A percentile compares a stretch with the other conserved stretches of the same genome.
These are phyloP conservation scores for Fusarium tjaetaba DNA, from an alignment of 2,329 filamentous ascomycete species.

Conservation along the genomic window DNA sequence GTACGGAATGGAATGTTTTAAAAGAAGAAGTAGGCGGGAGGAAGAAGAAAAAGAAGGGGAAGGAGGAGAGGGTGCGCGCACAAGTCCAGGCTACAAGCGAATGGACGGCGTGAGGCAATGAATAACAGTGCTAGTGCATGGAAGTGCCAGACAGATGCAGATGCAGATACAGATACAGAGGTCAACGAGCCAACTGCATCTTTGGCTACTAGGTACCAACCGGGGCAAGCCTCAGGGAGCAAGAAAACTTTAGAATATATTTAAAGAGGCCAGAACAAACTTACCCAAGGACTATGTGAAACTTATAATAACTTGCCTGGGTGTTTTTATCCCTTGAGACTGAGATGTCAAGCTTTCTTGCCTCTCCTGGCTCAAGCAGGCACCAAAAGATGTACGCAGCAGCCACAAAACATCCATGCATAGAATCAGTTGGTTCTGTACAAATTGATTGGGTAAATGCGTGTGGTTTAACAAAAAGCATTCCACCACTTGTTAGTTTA, in stretches of 20 bases:
- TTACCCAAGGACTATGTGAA: background rate
- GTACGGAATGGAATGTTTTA: background rate
- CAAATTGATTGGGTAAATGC: constrained; percentile 1
- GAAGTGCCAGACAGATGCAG: background rate
- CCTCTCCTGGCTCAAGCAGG: background rate
- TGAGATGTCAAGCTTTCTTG: background rate
- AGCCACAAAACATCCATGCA: constrained; percentile 8
- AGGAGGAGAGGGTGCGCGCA: background rate
- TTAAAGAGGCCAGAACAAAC: background rate
- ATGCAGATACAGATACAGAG: background rate
- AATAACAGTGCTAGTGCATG: background rate
- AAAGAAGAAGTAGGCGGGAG: background rate
- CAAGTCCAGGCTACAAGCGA: background rate
- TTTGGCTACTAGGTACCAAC: background rate
- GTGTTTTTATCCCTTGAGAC: background rate
- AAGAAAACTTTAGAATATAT: background rate
- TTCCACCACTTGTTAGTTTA: constrained; percentile 11
- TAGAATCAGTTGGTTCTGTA: background rate
- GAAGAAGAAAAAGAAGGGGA: background rate
- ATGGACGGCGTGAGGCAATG: background rate
- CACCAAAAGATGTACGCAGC: background rate
- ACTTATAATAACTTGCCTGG: background rate
- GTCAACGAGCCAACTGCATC: background rate
- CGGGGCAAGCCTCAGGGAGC: background rate
- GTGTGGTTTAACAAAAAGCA: background rate